Evolutionary conservation across 73 alveolate genomes (phyloP).

Genomic region (Uronychia binucleata): DNA sequence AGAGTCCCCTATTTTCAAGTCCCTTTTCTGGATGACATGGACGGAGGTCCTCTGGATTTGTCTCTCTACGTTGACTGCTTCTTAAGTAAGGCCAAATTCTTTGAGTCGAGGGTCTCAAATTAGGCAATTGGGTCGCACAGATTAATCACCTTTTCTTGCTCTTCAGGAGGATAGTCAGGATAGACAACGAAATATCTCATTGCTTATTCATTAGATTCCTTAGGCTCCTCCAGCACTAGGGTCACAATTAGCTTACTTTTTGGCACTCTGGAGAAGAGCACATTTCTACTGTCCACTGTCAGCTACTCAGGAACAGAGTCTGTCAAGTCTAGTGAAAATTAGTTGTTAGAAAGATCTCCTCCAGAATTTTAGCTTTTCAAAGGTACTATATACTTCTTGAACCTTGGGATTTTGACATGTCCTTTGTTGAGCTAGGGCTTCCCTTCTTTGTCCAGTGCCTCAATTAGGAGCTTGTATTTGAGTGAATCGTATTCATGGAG

Average conservation of each 20-base stretch:
- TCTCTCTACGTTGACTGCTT: background rate
- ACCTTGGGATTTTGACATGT: background rate
- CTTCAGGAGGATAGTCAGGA: background rate
- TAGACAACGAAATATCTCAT: background rate
- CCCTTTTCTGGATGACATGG: too few species aligned
- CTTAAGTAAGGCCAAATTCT: background rate
- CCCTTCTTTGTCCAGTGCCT: background rate
- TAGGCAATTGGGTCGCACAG: background rate
- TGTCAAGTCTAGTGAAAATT: background rate
- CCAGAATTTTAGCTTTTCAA: background rate
- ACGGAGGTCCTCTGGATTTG: background rate
- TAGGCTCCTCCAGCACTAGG: background rate
- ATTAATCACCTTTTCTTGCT: background rate
- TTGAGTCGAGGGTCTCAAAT: background rate
- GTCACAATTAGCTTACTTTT: background rate
- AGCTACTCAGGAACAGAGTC: background rate
- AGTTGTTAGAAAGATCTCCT: background rate
- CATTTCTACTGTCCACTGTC: background rate
- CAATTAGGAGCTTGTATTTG: background rate
- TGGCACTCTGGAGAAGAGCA: background rate
- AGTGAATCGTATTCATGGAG: background rate
- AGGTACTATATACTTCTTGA: background rate
- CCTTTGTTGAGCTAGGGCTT: background rate
- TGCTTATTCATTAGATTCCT: background rate
- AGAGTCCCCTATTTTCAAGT: too few species aligned